Percentiles rank a stretch among this genome's conserved stretches.
These are phyloP conservation scores for Ganoderma resinaceum DNA, from an alignment of 1,284 basidiomycete species.

Conservation along the genomic window DNA sequence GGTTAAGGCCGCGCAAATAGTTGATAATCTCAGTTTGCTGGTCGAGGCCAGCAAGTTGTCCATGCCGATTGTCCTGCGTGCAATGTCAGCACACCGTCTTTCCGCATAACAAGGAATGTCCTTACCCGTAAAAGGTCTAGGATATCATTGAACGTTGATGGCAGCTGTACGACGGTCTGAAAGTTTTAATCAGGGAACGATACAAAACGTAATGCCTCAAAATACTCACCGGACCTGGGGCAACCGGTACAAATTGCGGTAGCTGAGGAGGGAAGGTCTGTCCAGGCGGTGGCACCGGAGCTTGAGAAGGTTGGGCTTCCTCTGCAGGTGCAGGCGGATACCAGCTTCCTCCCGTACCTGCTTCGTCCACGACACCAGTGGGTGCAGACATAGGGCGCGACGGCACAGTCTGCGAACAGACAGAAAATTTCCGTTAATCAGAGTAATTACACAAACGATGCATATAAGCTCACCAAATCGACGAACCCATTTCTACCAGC, in stretches of 20 bases:
- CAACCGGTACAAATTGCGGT: constrained; percentile 31
- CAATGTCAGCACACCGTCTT: constrained; percentile 2
- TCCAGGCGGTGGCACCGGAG: constrained; percentile 21
- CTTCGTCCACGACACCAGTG: neutral
- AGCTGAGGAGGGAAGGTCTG: constrained; percentile 21
- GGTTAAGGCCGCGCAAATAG: constrained; percentile 74
- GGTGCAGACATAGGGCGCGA: constrained; percentile 23
- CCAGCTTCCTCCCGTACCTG: constrained; percentile 6
- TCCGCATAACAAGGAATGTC: constrained; percentile 17
- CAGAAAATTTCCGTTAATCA: neutral
- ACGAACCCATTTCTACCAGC: constrained; percentile 15
- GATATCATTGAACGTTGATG: constrained; percentile 56
- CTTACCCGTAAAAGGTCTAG: constrained; percentile 71
- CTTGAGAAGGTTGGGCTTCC: constrained; percentile 8
- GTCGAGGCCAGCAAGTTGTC: constrained; percentile 74
- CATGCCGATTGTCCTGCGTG: constrained; percentile 75
- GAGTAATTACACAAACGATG: neutral
- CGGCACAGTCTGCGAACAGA: constrained; percentile 10
- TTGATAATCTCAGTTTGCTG: constrained; percentile 81
- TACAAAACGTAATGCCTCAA: constrained; percentile 23
- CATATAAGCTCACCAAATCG: constrained; percentile 13
- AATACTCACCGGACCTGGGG: constrained; percentile 41
- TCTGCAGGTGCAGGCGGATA: constrained; percentile 19
- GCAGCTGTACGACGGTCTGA: constrained; percentile 64
- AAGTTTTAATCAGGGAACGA: neutral